Evolutionary conservation across 768 basidiomycete genomes (phyloP).

Genomic region (Symmetrospora coprosmae): DNA sequence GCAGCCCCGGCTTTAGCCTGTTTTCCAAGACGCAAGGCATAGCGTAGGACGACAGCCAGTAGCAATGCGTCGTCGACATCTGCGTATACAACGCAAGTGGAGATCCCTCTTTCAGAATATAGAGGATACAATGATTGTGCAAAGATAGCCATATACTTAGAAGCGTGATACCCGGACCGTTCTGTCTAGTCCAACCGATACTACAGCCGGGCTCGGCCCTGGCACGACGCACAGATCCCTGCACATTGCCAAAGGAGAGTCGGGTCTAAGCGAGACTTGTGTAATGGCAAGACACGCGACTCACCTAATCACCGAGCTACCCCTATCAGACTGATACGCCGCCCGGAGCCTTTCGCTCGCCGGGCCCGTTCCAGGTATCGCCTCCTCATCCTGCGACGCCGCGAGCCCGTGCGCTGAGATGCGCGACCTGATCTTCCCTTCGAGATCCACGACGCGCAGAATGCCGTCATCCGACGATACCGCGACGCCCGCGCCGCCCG

Average conservation of each 20-base stretch:
- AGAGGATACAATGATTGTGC: too few relatives aligned
- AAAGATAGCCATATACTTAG: too few relatives aligned
- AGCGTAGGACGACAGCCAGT: too few relatives aligned
- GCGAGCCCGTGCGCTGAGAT: conserved; percentile 28
- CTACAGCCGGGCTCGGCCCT: neutral
- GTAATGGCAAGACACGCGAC: conserved; percentile 13
- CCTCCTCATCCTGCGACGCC: conserved; percentile 21
- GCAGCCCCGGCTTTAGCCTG: too few relatives aligned
- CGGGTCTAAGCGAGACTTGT: neutral
- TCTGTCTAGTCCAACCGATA: conserved; percentile 30
- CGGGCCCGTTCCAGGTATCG: neutral
- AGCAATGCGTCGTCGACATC: too few relatives aligned
- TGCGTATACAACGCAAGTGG: too few relatives aligned
- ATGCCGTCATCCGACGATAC: conserved; percentile 35
- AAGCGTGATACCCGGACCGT: conserved; percentile 26
- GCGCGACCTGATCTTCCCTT: conserved; percentile 3
- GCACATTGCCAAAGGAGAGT: neutral
- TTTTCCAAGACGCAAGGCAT: too few relatives aligned
- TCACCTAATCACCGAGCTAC: conserved; percentile 29
- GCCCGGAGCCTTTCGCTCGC: conserved; percentile 25
- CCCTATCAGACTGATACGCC: conserved; percentile 27
- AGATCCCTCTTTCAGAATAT: too few relatives aligned
- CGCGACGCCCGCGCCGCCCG: conserved; percentile 26
- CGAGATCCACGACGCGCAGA: conserved; percentile 29
- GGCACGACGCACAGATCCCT: conserved; percentile 21